Base-by-base conservation (phyloP, 2,329 filamentous ascomycete genomes). In the Bimuria novae-zelandiae region DNA sequence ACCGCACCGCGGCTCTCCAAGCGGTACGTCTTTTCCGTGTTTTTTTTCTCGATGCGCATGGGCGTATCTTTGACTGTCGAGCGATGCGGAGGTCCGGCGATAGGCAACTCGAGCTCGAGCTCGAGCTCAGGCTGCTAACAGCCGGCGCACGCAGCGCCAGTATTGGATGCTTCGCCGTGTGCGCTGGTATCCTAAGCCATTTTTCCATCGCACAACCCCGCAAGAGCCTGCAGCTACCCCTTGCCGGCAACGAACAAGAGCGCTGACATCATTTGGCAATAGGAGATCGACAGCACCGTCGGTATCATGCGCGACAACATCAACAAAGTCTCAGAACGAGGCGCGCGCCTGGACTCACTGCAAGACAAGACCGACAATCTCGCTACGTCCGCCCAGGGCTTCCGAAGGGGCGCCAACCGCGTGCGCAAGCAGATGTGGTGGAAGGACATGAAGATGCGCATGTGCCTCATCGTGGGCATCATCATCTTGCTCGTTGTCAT, bases 391-490 rank as follows among this genome's bases (percentile, higher is more conserved):
- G 93, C 94, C 54, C 92, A 96, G 76, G 92, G 91, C 59, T 99
- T 99, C 85, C 90, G 92, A 70, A 88, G 92, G 64, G 93, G 94
- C 61, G 94, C 95, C 77, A 99, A 97, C 82, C 84, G 91, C 68
- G 93, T 99, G 66, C 87, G 94, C 76, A 80, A 80, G 77, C 88
- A 96, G 78, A 97, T 97, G 93, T 97, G 93, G 93, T 97, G 92
- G 93, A 97, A 97, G 84, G 93, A 97, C 73, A 96, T 97, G 91
- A 97, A 97, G 86, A 99, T 99, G 94, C 88, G 94, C 76, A 94
- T 97, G 82, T 97, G 93, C 79, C 82, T 99, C 67, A 89, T 96
- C 72, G 82, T 87, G 54, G 94, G 92, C 70, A 89, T 99, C 77
- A 89, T 97, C 75, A 84, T 97, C 65, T 82, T 99, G 67, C 84